Conservation (phyloP, 140 eudicot species). For the Senecio squalidus region DNA sequence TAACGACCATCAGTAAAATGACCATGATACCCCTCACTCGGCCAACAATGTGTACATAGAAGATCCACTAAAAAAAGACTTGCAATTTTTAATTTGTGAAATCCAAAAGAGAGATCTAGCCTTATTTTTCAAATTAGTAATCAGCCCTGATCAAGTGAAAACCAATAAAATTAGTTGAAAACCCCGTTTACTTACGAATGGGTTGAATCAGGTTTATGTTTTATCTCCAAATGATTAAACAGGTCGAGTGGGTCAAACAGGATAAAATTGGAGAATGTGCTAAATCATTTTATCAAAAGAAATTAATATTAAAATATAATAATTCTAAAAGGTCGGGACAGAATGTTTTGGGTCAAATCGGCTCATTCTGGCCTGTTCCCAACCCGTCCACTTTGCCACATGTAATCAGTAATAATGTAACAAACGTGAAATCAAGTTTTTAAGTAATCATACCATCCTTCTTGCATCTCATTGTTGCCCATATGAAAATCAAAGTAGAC, state of each 20-base stretch:
- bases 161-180: constrained; percentile 4
- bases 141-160: not conserved
- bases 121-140: not conserved
- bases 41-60: not conserved
- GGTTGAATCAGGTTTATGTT: not conserved
- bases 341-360: not conserved
- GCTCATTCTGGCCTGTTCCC: not conserved
- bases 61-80: not conserved
- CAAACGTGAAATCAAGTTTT: not conserved
- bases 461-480: constrained; percentile 40
- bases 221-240: not conserved
- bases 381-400: not conserved
- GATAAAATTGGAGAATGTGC: no score
- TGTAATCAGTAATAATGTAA: not conserved
- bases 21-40: not conserved
- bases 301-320: no score
- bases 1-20: not conserved
- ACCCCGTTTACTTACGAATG: not conserved
- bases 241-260: no score
- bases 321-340: no score
- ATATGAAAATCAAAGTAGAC: constrained; percentile 61
- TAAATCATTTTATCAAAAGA: no score
- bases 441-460: constrained; percentile 66
- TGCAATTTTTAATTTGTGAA: not conserved
- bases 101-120: not conserved